These are phyloP conservation scores for Grifola frondosa DNA, from an alignment of 1,284 basidiomycete genomes.

Conservation along the genomic window DNA sequence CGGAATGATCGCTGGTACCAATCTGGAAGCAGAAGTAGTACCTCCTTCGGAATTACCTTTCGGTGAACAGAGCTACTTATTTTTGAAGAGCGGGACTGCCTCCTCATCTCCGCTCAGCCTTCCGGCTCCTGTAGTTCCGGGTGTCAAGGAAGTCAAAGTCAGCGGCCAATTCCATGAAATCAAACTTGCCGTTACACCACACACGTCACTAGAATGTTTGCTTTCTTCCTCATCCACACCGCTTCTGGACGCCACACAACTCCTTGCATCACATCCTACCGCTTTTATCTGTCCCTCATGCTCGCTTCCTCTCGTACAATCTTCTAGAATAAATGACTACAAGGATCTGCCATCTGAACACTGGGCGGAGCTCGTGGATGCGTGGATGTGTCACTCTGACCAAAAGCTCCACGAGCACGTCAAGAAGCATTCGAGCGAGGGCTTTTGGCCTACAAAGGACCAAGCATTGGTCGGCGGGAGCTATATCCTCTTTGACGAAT, in stretches of 20 bases:
- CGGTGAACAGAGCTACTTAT: constrained; percentile 45
- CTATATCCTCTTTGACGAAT: constrained; percentile 76
- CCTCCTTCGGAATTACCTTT: constrained; percentile 36
- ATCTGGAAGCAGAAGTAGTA: constrained; percentile 63
- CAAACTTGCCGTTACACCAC: constrained; percentile 46
- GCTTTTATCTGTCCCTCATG: constrained; percentile 74
- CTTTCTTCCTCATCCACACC: constrained; percentile 5
- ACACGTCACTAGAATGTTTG: constrained; percentile 7
- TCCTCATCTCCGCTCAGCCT: constrained; percentile 61
- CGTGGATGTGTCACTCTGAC: constrained; percentile 97
- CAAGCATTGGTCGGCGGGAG: constrained; percentile 84
- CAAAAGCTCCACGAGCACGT: constrained; percentile 77
- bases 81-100: constrained; percentile 58
- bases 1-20: constrained; percentile 44
- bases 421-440: constrained; percentile 59
- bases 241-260: constrained; percentile 69
- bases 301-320: constrained; percentile 68
- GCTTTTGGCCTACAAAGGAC: constrained; percentile 75
- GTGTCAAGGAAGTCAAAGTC: constrained; percentile 57
- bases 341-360: constrained; percentile 91
- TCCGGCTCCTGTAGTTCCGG: constrained; percentile 60
- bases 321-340: constrained; percentile 51
- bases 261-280: constrained; percentile 51
- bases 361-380: constrained; percentile 95
- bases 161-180: constrained; percentile 54